Conservation (phyloP, 129 eudicot genomes). For the Escallonia rubra region DNA sequence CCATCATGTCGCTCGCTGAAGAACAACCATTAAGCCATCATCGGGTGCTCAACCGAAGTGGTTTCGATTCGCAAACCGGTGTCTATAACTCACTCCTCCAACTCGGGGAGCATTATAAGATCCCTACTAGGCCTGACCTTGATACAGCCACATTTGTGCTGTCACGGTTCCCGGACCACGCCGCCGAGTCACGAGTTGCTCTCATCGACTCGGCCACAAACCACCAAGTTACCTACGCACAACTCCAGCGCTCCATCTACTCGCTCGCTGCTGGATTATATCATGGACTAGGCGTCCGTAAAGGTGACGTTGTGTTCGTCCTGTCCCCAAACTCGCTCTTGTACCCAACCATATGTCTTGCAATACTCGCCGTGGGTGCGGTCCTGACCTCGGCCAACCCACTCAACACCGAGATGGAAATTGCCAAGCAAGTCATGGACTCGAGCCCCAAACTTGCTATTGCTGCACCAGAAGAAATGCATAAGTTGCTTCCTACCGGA, state of each 20-base stretch:
- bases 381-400: conserved; percentile 75
- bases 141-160: conserved; percentile 58
- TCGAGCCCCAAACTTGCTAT: conserved; percentile 70
- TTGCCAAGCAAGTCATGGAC: conserved; percentile 59
- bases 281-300: conserved; percentile 55
- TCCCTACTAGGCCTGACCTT: conserved; percentile 43
- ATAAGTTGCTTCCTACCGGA: conserved; percentile 34
- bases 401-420: conserved; percentile 53
- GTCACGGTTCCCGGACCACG: conserved; percentile 43
- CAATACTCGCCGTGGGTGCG: conserved; percentile 59
- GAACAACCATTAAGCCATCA: conserved; percentile 14
- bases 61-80: conserved; percentile 55
- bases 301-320: conserved; percentile 61
- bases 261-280: conserved; percentile 52
- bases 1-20: conserved; percentile 12
- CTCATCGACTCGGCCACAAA: conserved; percentile 50
- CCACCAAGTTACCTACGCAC: conserved; percentile 39
- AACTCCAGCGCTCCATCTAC: conserved; percentile 49
- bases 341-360: conserved; percentile 69
- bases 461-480: conserved; percentile 34
- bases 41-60: conserved; percentile 19
- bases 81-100: conserved; percentile 55
- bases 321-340: conserved; percentile 59
- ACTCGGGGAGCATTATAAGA: conserved; percentile 29
- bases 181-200: conserved; percentile 42